Evolutionary conservation across 345 rosid genomes (phyloP), one percentile per base, ranked within the genome.

Genomic region (Leavenworthia alabamica): DNA sequence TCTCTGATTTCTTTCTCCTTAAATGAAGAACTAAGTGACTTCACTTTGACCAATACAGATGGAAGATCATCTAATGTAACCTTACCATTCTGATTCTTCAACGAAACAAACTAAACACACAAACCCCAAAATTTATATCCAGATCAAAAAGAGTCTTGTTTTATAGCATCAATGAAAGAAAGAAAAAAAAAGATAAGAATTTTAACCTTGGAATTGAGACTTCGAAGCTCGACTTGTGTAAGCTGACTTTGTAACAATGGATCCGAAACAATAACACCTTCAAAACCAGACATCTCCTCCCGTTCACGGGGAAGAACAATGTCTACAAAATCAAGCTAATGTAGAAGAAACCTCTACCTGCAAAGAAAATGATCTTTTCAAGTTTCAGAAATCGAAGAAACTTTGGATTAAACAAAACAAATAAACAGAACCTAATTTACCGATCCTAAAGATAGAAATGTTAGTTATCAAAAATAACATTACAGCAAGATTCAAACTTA

Each of bases 241-340:
- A 89, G 90, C 75, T 89, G 95, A 59, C 92, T 82, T 67, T 89
- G 95, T 42, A 89, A 82, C 95, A 74, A 79, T 70, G 82, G 89
- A 77, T 92, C 99, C 6, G 97, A 82, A 44, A 86, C 82, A 11
- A 75, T 66, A 56, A 89, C 89, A 43, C 94, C 93, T 17, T 56
- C 76, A 40, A 65, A 83, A 63, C 88, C 79, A 29, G 99, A 83
- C 99, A 93, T 92, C 77, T 73, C 77, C 57, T 46, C 62, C 62
- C 52, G 16, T n/a, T 60, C 47, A 40, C 20, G 65, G 46, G n/a
- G 64, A 55, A 51, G 53, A 44, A 2, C n/a, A n/a, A 32, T 27
- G 26, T 48, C 55, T 9, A 20, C 68, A 4, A 46, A 33, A 10
- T 29, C 68, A 74, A 58, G 56, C 63, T 69, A 76, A 58, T 42